A percentile compares a stretch with the other conserved stretches of the same genome.
Conservation (phyloP, 2,329 filamentous ascomycete genomes). For the Cercospora sesami region DNA sequence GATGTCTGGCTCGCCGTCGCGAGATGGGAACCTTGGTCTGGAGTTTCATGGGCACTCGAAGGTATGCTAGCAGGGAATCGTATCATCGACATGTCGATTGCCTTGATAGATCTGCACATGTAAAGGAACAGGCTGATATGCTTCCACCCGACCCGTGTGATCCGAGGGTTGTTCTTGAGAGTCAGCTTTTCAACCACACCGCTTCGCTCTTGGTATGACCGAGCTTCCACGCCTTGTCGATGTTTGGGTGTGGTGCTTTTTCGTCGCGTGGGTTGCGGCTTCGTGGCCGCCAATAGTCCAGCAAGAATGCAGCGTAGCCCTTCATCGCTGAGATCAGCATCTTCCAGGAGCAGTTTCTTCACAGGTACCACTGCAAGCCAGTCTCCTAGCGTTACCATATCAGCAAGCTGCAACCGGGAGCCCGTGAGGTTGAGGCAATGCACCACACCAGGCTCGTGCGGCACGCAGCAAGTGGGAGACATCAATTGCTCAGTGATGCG, state of each 20-base stretch:
- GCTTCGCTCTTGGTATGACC: conserved; percentile 48
- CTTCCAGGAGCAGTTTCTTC: conserved; percentile 80
- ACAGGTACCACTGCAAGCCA: conserved; percentile 93
- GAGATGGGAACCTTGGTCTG: conserved; percentile 25
- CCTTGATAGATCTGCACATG: conserved; percentile 82
- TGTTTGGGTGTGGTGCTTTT: conserved; percentile 34
- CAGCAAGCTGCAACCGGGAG: conserved; percentile 78
- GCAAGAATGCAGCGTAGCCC: conserved; percentile 83
- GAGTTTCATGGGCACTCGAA: conserved; percentile 26
- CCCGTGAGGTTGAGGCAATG: conserved; percentile 79
- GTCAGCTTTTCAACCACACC: conserved; percentile 84
- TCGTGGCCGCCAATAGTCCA: conserved; percentile 77
- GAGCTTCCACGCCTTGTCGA: conserved; percentile 28
- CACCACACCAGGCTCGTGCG: conserved; percentile 70
- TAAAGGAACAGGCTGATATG: conserved; percentile 87
- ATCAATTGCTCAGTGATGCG: conserved; percentile 87
- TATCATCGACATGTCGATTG: conserved; percentile 81
- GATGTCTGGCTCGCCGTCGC: neutral
- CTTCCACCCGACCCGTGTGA: conserved; percentile 85
- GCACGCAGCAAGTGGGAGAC: conserved; percentile 64
- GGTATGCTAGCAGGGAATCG: conserved; percentile 62
- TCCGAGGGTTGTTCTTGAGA: conserved; percentile 83
- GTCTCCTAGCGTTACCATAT: conserved; percentile 85
- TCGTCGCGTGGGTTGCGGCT: conserved; percentile 51
- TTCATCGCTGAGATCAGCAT: conserved; percentile 83